Conservation (phyloP, 2,329 filamentous ascomycete species). For the Aspergillus sp. region DNA sequence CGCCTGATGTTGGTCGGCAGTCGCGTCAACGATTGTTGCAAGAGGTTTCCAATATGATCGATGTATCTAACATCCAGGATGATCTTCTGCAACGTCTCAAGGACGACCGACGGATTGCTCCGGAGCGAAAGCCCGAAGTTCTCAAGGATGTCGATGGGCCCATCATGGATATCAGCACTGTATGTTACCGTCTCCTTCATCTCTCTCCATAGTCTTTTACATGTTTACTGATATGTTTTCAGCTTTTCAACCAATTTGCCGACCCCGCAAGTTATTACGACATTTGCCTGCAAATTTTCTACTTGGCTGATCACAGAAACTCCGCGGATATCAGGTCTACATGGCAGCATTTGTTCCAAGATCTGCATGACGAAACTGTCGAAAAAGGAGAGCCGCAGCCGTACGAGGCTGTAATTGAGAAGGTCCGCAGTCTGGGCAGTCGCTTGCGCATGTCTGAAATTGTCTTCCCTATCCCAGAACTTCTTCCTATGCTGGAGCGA, state of each 20-base stretch:
- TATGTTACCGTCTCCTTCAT: slow-evolving; percentile 44
- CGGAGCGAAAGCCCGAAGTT: slow-evolving; percentile 61
- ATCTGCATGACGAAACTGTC: slow-evolving; percentile 57
- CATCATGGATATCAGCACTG: slow-evolving; percentile 70
- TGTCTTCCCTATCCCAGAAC: slow-evolving; percentile 50
- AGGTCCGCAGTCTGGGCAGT: slow-evolving; percentile 53
- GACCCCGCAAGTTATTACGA: slow-evolving; percentile 92
- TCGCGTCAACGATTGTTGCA: slow-evolving; percentile 81
- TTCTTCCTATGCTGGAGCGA: slow-evolving; percentile 53
- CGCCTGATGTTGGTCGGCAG: slow-evolving; percentile 70
- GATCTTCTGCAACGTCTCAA: slow-evolving; percentile 77
- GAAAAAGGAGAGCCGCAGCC: slow-evolving; percentile 38
- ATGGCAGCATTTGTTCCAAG: slow-evolving; percentile 77
- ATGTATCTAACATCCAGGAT: slow-evolving; percentile 92
- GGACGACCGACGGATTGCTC: slow-evolving; percentile 64
- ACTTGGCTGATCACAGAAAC: slow-evolving; percentile 86
- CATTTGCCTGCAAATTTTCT: slow-evolving; percentile 86
- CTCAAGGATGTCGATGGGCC: slow-evolving; percentile 68
- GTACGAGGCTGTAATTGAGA: slow-evolving; percentile 47
- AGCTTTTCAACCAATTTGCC: slow-evolving; percentile 91
- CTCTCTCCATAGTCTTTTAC: slow-evolving; percentile 5
- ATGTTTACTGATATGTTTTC: slow-evolving; percentile 16
- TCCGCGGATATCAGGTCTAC: slow-evolving; percentile 76
- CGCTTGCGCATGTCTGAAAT: slow-evolving; percentile 53
- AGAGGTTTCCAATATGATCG: slow-evolving; percentile 77